Base-by-base conservation (phyloP, 2,329 filamentous ascomycete genomes). In the Pseudocercospora eumusae region DNA sequence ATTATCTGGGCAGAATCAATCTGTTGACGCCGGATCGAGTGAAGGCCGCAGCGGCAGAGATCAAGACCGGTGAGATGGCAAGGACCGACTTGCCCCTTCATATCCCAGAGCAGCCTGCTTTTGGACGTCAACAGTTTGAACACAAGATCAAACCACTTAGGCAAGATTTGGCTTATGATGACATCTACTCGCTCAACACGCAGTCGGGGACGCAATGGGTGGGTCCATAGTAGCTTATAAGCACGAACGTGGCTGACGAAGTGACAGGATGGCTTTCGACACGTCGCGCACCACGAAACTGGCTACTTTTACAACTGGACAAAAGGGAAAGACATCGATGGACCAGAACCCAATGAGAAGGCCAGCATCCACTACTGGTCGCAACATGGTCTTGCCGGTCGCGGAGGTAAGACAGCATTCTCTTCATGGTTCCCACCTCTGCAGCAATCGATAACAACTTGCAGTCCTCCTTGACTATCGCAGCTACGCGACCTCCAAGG, bases 11-110 rank as follows among this genome's bases (percentile, higher is more conserved):
- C 11, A 77, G 84, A 49, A 69, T 86, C 47, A 86, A 86, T 61
- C 79, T 86, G 8, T 75, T 86, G 15, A 86, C 84, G 0, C 83
- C 83, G 0, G 73, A 77, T 3, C 77, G 84, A 13, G 83, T 86
- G 36, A 80, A 82, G 52, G 79, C 79, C 10, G 83, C 84, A 2
- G 74, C 81, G 1, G 76, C 75, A 42, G 83, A 86, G 66, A 84
- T 86, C 61, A 74, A 74, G 50, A 83, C 81, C 2, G 84, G 85
- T 13, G 82, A 86, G 56, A 80, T 85, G 65, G 77, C 85, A 1
- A 79, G 82, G 10, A 75, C 85, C 31, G 82, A 86, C 64, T 77
- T 86, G 3, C 84, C 84, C 2, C 68, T 85, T 15, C 78, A 82
- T 59, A 75, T 82, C 0, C 83, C 83, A 0, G 75, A 78, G n/a